Evolutionary conservation across 108 stramenopile genomes (phyloP), one percentile per base, ranked within the genome.

Genomic region (Nitzschia palea): DNA sequence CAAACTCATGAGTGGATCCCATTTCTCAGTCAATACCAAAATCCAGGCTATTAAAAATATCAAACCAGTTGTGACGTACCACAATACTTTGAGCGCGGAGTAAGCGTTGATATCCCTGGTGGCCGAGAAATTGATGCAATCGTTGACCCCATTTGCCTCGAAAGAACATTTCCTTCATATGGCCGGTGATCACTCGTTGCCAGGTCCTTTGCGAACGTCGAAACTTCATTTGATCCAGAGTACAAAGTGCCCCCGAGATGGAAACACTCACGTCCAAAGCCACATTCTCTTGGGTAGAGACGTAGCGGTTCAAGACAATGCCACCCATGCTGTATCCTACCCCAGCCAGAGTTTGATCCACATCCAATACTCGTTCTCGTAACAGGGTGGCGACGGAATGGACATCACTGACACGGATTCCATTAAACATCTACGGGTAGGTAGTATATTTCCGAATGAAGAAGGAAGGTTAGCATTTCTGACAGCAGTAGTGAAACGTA

Each of bases 271-370:
- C 77, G 76, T 88, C 86, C 28, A 90, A 61, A 0, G 77, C 77
- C 57, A 84, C 85, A 25, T 87, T 62, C 1, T 33, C 89, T 1
- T 84, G 74, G 2, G 81, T 56, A 14, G 93, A 88, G 3, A 84
- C 88, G 65, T 94, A 94, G 55, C 94, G 94, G 31, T 71, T 69
- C 34, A 91, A 65, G 17, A 95, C 77, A 59, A 97, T 95, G 30
- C 78, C 90, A 25, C 90, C 90, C 90, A 92, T 89, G n/a, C 68
- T 71, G 57, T 84, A 93, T 27, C 88, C 88, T 6, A 88, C 88
- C 0, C 88, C 91, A 2, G 70, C 83, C 58, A 92, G 60, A 8
- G 83, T 40, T 68, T 86, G 88, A 40, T 60, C 12, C 6, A 18
- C 18, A 14, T 8, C 36, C 4, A 69, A 56, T 34, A 93, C 53